A percentile compares a stretch with the other conserved stretches of the same genome.
These are phyloP conservation scores for Fusarium lyarnte DNA, from an alignment of 2,329 filamentous ascomycete species.

Conservation along the genomic window DNA sequence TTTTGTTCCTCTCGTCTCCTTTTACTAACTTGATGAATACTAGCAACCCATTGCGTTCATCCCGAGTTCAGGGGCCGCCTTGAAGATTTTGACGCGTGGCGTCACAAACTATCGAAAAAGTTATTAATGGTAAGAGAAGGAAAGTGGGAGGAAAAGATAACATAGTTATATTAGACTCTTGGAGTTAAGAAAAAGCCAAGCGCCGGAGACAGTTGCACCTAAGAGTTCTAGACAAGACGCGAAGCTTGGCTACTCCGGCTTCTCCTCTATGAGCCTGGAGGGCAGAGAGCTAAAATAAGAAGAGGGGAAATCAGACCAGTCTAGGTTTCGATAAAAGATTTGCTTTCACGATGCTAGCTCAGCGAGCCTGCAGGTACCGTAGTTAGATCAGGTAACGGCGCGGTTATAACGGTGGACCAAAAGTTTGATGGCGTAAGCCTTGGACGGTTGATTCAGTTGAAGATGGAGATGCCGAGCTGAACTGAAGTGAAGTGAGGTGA, in stretches of 20 bases:
- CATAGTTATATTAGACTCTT: not conserved
- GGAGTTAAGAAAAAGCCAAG: not conserved
- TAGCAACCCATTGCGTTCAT: not conserved
- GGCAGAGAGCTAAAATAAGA: constrained; percentile 14
- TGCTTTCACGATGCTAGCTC: constrained; percentile 9
- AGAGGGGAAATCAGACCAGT: constrained; percentile 8
- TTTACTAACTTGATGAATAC: constrained; percentile 7
- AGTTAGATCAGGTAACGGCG: constrained; percentile 20
- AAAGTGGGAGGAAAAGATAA: not conserved
- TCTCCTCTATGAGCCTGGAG: not conserved
- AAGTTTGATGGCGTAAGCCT: constrained; percentile 15
- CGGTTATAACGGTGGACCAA: constrained; percentile 18
- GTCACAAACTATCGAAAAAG: constrained; percentile 16
- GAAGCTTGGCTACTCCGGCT: not conserved
- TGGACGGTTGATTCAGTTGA: constrained; percentile 11
- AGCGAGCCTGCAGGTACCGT: not conserved
- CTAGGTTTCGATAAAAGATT: constrained; percentile 13
- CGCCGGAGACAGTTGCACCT: not conserved
- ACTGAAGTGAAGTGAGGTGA: not conserved
- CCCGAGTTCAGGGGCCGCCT: not conserved
- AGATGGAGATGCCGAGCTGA: constrained; percentile 6
- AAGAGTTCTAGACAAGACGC: constrained; percentile 5
- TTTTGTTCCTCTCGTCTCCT: not conserved
- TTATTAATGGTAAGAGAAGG: not conserved
- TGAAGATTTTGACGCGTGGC: constrained; percentile 13